Evolutionary conservation across 768 basidiomycete genomes (phyloP), one percentile per base, ranked within the genome.

Genomic region (Agrocybe praecox): DNA sequence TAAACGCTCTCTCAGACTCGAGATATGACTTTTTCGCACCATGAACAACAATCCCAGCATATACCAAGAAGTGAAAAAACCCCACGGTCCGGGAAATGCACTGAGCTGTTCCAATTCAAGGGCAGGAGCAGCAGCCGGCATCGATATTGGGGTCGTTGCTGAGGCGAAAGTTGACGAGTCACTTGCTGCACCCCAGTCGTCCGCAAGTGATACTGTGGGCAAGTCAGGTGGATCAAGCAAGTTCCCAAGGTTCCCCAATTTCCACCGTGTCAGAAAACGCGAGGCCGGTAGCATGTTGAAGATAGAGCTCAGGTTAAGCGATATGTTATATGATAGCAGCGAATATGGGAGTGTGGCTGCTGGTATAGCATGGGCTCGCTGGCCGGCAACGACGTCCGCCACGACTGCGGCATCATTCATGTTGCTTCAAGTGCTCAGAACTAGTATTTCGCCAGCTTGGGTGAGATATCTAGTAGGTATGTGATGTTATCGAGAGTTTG

Each of bases 1-100:
- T 29, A 29, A n/a, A n/a, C n/a, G n/a, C 9, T 29, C 26, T 4
- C 26, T 29, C 26, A 9, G 26, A 29, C 5, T 29, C n/a, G 9
- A 29, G 26, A 29, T 29, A 9, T 29, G 9, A 29, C n/a, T 29
- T 5, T 9, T 8, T 69, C 77, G 65, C 60, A 89, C 89, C 84
- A 90, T 83, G 29, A 85, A 61, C 60, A 90, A 69, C 47, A 92
- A 69, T 0, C 85, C 88, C 34, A 88, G 58, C 60, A 88, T 82
- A 67, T 92, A 92, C 1, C 86, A 82, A 15, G 89, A 90, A 0
- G 86, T 87, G 54, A 90, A 76, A 74, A 92, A 92, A 0, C 79
- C 85, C 80, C 84, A 88, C 0, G 86, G 87, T 0, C 85, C 86
- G 0, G 87, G 85, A 45, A 86, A 64, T 15, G 59, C 21, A 11